These are phyloP conservation scores for Penicillium brevicompactum DNA, from an alignment of 2,329 filamentous ascomycete genomes.

Conservation along the genomic window DNA sequence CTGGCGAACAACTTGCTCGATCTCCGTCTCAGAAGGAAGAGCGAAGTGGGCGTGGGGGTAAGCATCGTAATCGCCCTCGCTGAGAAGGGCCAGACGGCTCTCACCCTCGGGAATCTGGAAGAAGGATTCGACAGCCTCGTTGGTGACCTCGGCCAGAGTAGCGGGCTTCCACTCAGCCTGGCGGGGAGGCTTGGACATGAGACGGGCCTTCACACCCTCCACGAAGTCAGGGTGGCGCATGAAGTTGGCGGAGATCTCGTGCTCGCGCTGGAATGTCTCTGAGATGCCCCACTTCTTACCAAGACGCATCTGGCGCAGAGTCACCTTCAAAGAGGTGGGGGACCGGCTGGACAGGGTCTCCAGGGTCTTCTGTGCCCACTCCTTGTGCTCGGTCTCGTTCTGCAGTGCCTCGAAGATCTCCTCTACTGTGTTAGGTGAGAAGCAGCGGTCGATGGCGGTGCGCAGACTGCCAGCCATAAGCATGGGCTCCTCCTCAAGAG, in stretches of 20 bases:
- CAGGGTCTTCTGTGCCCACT: conserved; percentile 80
- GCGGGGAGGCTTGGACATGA: conserved; percentile 69
- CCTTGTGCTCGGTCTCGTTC: conserved; percentile 55
- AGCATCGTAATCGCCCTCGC: conserved; percentile 61
- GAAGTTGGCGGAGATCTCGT: conserved; percentile 81
- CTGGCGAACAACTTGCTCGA: conserved; percentile 47
- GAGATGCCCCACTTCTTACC: conserved; percentile 76
- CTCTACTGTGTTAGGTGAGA: conserved; percentile 66
- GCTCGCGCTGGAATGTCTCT: conserved; percentile 82
- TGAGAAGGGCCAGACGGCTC: conserved; percentile 63
- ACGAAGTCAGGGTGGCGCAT: conserved; percentile 91
- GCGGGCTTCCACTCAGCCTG: conserved; percentile 76
- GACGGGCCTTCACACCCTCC: conserved; percentile 81
- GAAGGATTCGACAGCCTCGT: conserved; percentile 66
- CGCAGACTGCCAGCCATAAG: conserved; percentile 70
- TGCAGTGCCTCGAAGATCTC: conserved; percentile 72
- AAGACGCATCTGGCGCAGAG: conserved; percentile 78
- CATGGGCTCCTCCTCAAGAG: conserved; percentile 61
- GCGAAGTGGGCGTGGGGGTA: conserved; percentile 74
- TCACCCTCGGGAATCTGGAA: conserved; percentile 58
- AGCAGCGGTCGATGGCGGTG: conserved; percentile 81
- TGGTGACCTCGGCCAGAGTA: conserved; percentile 67
- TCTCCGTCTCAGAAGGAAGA: conserved; percentile 68
- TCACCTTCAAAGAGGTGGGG: conserved; percentile 82
- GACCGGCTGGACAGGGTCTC: conserved; percentile 75